These are phyloP conservation scores for Phyllostachys edulis DNA, from an alignment of 176 grass and related monocot species.

Conservation along the genomic window DNA sequence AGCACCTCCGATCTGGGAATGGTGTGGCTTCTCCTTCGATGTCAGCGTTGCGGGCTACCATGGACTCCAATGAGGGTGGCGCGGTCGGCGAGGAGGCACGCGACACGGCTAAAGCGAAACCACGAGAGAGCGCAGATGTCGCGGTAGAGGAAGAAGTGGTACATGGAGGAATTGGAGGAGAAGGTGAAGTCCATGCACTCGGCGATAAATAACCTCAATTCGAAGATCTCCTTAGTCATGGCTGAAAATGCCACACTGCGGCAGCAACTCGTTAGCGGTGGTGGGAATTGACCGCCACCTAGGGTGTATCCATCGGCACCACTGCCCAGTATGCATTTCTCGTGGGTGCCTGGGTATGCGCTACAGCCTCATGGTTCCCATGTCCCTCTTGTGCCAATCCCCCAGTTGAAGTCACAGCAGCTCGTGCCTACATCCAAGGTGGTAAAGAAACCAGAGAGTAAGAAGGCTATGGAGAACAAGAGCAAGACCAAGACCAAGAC, in stretches of 20 bases:
- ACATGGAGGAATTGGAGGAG: conserved; percentile 87
- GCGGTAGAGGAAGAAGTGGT: conserved; percentile 86
- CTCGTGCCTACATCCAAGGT: conserved; percentile 39
- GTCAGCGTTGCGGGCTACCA: conserved; percentile 30
- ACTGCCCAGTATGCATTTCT: conserved; percentile 62
- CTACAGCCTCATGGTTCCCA: conserved; percentile 66
- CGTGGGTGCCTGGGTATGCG: conserved; percentile 86
- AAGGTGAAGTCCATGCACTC: conserved; percentile 91
- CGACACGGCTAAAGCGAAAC: conserved; percentile 78
- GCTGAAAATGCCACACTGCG: conserved; percentile 71
- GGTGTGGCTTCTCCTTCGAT: conserved; percentile 39
- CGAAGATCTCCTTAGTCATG: conserved; percentile 73
- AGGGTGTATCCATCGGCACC: conserved; percentile 50
- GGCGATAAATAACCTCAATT: conserved; percentile 81
- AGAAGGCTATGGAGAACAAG: conserved; percentile 48
- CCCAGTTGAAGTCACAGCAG: conserved; percentile 71
- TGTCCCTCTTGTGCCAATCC: conserved; percentile 86
- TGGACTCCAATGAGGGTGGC: conserved; percentile 33
- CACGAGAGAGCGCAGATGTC: conserved; percentile 94
- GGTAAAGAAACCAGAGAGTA: conserved; percentile 61
- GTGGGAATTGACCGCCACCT: conserved; percentile 43
- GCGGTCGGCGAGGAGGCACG: conserved; percentile 41
- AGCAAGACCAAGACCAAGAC: conserved; percentile 61
- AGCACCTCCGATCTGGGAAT: conserved; percentile 56
- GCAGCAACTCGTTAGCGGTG: conserved; percentile 54